phyloP scores from a whole-genome alignment of 768 basidiomycete species.

The Dioszegia hungarica region DNA sequence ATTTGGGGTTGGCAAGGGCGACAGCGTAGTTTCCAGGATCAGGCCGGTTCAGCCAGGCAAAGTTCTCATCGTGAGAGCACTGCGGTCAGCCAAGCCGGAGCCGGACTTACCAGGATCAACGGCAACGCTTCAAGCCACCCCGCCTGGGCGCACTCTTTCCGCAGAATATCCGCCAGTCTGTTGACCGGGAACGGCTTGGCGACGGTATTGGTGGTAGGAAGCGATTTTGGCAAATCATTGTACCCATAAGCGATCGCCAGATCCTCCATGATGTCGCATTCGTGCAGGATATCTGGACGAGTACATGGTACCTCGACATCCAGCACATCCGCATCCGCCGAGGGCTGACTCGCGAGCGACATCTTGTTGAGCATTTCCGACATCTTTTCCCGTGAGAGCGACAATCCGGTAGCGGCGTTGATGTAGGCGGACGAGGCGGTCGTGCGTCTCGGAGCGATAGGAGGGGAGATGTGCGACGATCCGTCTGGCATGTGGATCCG shows the following conservation, averaged over 20 bases:
- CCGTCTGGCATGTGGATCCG: slow-evolving; percentile 76
- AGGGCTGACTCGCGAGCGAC: slow-evolving; percentile 63
- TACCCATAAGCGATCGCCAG: slow-evolving; percentile 96
- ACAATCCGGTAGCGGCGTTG: slow-evolving; percentile 89
- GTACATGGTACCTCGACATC: slow-evolving; percentile 79
- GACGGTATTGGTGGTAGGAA: slow-evolving; percentile 91
- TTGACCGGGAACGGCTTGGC: slow-evolving; percentile 86
- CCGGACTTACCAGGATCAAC: slow-evolving; percentile 70
- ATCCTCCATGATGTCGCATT: slow-evolving; percentile 98
- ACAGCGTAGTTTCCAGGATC: slow-evolving; percentile 79
- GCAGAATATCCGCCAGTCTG: slow-evolving; percentile 80
- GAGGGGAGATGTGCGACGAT: slow-evolving; percentile 67
- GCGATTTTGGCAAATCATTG: slow-evolving; percentile 87
- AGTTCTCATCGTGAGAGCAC: slow-evolving; percentile 99
- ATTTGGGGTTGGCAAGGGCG: slow-evolving; percentile 93
- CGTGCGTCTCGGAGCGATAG: slow-evolving; percentile 67
- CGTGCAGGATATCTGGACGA: slow-evolving; percentile 95
- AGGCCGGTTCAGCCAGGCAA: slow-evolving; percentile 78
- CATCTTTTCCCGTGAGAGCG: slow-evolving; percentile 62
- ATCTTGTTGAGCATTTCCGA: slow-evolving; percentile 73
- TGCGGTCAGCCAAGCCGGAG: slow-evolving; percentile 42
- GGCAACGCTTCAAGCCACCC: slow-evolving; percentile 96
- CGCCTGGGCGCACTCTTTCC: slow-evolving; percentile 85
- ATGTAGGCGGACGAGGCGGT: slow-evolving; percentile 81
- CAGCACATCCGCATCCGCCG: slow-evolving; percentile 65